Conservation (phyloP, 2,329 filamentous ascomycete genomes). For the Cordyceps sp. region DNA sequence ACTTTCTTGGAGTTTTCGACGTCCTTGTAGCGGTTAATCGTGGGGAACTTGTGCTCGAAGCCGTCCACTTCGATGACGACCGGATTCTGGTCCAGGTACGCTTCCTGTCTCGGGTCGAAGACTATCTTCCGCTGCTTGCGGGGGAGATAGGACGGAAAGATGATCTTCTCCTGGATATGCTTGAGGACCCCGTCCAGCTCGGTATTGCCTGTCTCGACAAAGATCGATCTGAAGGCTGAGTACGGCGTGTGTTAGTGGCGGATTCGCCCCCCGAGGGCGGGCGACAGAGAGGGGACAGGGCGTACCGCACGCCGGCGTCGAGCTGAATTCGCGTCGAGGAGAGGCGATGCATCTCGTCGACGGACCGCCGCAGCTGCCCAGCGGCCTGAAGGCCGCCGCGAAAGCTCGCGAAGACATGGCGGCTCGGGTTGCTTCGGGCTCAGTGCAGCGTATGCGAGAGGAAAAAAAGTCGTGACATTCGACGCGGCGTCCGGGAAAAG, state of each 20-base stretch:
- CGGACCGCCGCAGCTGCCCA: no score
- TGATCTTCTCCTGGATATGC: constrained; percentile 37
- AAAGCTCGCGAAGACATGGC: not conserved
- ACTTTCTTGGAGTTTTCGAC: constrained; percentile 24
- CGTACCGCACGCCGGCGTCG: constrained; percentile 13
- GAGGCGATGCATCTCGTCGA: not conserved
- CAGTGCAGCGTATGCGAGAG: no score
- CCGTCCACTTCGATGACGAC: constrained; percentile 42
- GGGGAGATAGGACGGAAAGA: constrained; percentile 44
- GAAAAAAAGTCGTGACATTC: no score
- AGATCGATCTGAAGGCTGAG: constrained; percentile 22
- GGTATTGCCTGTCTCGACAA: constrained; percentile 31
- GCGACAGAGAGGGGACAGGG: no score
- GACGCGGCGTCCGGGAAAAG: no score
- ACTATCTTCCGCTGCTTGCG: constrained; percentile 34
- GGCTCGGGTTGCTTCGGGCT: no score
- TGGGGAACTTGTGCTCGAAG: constrained; percentile 32
- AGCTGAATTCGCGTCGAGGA: constrained; percentile 11
- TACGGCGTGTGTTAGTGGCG: constrained; percentile 3
- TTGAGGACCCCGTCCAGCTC: constrained; percentile 36
- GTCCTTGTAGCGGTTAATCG: constrained; percentile 23
- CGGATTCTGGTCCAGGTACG: constrained; percentile 34
- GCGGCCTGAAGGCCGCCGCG: not conserved
- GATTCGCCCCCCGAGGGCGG: no score
- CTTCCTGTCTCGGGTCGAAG: constrained; percentile 26